Evolutionary conservation across 1,284 basidiomycete genomes (phyloP).

Genomic region (Puccinia hordei): DNA sequence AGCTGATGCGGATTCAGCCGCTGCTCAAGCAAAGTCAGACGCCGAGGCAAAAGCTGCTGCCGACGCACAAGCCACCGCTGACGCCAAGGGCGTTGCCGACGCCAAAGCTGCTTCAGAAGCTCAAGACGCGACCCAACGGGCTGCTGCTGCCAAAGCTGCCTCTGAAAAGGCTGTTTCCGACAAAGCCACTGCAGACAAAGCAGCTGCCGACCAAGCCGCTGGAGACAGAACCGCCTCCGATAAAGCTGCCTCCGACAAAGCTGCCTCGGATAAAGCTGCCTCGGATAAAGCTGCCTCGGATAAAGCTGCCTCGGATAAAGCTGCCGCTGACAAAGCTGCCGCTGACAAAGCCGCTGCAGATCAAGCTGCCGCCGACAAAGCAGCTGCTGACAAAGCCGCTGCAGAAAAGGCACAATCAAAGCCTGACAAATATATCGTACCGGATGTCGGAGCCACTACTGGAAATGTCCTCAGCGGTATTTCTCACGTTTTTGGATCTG

Average conservation of each 20-base stretch:
- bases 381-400: conserved; percentile 2
- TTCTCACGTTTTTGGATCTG: conserved; percentile 37
- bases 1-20: neutral
- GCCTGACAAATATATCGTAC: neutral
- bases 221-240: neutral
- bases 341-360: neutral
- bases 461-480: conserved; percentile 13
- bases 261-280: neutral
- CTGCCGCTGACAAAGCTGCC: conserved; percentile 12
- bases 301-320: conserved; percentile 6
- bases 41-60: conserved; percentile 15
- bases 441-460: neutral
- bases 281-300: neutral
- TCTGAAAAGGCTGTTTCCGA: no score
- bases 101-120: conserved; percentile 10
- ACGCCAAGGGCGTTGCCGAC: neutral
- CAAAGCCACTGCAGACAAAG: conserved; percentile 5
- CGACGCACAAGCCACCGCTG: neutral
- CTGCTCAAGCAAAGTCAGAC: conserved; percentile 8
- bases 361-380: conserved; percentile 8
- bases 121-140: neutral
- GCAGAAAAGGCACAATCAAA: neutral
- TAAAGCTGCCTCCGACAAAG: neutral
- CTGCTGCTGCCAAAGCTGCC: neutral
- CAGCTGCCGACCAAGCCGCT: neutral